A percentile compares a stretch with the other conserved stretches of the same genome.
These are phyloP conservation scores for Talaromyces sp. DNA, from an alignment of 2,329 filamentous ascomycete genomes.

Conservation along the genomic window DNA sequence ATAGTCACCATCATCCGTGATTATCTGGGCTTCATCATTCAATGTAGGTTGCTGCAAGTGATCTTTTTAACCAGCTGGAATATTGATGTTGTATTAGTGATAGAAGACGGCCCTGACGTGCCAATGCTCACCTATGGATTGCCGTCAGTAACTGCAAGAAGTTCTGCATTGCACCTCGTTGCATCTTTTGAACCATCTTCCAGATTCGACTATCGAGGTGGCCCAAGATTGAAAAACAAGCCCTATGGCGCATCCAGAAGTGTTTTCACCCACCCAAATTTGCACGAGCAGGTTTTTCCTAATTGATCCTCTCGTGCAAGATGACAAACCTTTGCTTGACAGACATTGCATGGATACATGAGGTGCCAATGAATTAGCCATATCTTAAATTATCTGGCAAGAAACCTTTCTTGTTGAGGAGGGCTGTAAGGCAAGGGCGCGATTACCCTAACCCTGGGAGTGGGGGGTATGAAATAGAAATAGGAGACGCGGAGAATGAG, in stretches of 20 bases:
- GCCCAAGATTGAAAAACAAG: conserved; percentile 43
- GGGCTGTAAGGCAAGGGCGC: neutral
- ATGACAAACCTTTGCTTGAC: neutral
- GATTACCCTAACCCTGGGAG: neutral
- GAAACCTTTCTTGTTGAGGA: neutral
- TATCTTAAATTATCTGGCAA: too few relatives aligned
- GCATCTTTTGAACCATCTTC: conserved; percentile 34
- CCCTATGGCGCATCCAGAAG: conserved; percentile 73
- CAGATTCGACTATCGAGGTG: conserved; percentile 28
- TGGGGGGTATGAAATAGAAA: too few relatives aligned
- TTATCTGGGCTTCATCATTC: conserved; percentile 60
- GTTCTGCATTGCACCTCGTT: conserved; percentile 28
- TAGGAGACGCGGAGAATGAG: neutral
- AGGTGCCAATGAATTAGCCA: too few relatives aligned
- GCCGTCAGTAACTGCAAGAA: conserved; percentile 68
- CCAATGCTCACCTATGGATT: conserved; percentile 62
- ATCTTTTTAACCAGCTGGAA: conserved; percentile 31
- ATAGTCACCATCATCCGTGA: conserved; percentile 60
- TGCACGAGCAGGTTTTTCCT: neutral
- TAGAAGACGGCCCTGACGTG: conserved; percentile 31
- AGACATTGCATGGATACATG: neutral
- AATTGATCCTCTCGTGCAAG: neutral
- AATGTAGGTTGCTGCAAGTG: conserved; percentile 46
- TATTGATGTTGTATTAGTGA: conserved; percentile 58
- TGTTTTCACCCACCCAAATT: neutral